Evolutionary conservation across 23 red algal species (phyloP).

Genomic region (Gracilariopsis chorda): DNA sequence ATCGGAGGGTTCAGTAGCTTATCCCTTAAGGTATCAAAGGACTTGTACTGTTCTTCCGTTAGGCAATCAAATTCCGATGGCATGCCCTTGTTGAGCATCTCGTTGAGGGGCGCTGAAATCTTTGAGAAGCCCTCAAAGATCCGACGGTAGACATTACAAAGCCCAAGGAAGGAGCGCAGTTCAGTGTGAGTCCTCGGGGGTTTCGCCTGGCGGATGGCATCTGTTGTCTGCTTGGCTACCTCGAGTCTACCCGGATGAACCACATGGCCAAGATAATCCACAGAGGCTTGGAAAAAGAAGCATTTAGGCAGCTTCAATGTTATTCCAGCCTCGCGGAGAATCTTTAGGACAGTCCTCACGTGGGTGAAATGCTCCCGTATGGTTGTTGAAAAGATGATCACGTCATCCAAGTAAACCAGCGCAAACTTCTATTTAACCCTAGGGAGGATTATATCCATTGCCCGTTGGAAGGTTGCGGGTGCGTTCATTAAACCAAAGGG

Average conservation of each 20-base stretch:
- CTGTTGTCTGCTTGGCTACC: not conserved
- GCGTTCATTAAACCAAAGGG: too few species aligned
- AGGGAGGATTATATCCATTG: too few species aligned
- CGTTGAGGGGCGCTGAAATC: not conserved
- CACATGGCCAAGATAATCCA: too few species aligned
- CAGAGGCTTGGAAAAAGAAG: too few species aligned
- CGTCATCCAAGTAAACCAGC: too few species aligned
- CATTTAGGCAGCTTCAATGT: too few species aligned
- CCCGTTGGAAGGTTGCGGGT: too few species aligned
- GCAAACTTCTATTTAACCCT: too few species aligned
- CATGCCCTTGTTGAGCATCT: not conserved
- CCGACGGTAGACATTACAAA: too few species aligned
- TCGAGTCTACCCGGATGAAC: not conserved
- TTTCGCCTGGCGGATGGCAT: not conserved
- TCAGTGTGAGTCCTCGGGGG: too few species aligned
- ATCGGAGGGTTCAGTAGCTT: conserved; percentile 18
- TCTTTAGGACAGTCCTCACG: not conserved
- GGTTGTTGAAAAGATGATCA: too few species aligned
- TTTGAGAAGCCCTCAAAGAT: not conserved
- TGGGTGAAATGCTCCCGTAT: not conserved
- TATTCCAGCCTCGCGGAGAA: not conserved
- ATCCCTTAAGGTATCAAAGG: conserved; percentile 3
- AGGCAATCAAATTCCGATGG: not conserved
- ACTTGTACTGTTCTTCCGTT: not conserved
- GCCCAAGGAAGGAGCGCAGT: too few species aligned